phyloP scores from a whole-genome alignment of 306 rosid genomes.

The Cucurbita argyrosperma region DNA sequence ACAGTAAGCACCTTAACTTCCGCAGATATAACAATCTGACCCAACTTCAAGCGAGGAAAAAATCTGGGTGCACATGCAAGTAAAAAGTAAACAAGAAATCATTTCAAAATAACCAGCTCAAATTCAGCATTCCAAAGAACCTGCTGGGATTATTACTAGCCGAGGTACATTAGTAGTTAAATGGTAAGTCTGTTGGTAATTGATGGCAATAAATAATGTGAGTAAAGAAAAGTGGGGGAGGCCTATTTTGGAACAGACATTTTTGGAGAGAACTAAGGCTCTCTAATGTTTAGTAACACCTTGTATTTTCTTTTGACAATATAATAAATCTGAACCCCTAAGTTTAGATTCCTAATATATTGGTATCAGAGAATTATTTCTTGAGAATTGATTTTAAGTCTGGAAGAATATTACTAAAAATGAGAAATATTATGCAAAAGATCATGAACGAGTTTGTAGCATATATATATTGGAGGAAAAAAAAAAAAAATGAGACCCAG shows the following conservation, averaged over 20 bases:
- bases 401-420: not conserved
- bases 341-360: not conserved
- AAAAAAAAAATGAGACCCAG: not conserved
- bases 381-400: not conserved
- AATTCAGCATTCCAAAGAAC: not conserved
- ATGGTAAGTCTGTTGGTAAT: not conserved
- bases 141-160: not conserved
- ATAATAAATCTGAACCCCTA: not conserved
- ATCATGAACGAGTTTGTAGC: not conserved
- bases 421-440: not conserved
- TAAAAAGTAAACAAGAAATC: not conserved
- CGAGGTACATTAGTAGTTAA: not conserved
- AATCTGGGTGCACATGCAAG: slow-evolving; percentile 29
- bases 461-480: not conserved
- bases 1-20: slow-evolving; percentile 46
- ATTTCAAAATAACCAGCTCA: not conserved
- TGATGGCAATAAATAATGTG: not conserved
- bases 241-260: not conserved
- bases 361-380: not conserved
- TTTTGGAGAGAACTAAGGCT: not conserved
- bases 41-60: slow-evolving; percentile 55
- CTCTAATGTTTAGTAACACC: not conserved
- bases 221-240: not conserved
- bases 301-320: not conserved
- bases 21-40: slow-evolving; percentile 43